Conservation (phyloP, 164 flowering plant genomes). For the Warburgia ugandensis region DNA sequence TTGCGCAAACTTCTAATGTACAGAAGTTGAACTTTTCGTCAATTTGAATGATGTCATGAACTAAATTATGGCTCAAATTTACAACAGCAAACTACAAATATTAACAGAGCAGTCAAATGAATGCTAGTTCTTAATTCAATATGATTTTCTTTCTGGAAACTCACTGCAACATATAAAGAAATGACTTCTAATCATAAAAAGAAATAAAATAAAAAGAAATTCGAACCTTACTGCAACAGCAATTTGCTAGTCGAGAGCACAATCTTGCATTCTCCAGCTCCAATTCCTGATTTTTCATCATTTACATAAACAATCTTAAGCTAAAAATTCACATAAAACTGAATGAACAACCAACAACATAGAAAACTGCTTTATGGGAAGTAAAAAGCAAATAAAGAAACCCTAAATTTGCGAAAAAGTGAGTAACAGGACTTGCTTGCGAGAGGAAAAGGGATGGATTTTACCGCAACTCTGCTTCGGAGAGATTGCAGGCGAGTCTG, state of each 20-base stretch:
- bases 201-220: neutral
- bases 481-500: slow-evolving; percentile 15
- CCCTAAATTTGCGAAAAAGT: neutral
- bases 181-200: neutral
- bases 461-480: slow-evolving; percentile 20
- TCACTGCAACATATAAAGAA: neutral
- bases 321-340: neutral
- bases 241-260: slow-evolving; percentile 33
- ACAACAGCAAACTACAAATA: neutral
- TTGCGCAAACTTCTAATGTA: no score
- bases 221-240: slow-evolving; percentile 49
- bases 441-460: neutral
- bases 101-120: no score
- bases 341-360: neutral
- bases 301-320: no score
- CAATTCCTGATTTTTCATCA: slow-evolving; percentile 36
- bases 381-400: neutral
- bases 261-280: slow-evolving; percentile 53
- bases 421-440: neutral
- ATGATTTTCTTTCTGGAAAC: neutral
- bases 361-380: neutral
- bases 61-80: neutral
- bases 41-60: neutral
- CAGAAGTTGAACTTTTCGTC: no score
- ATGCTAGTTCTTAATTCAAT: no score